Evolutionary conservation across 2,329 filamentous ascomycete species (phyloP).

Genomic region (Trichophyton equinum): DNA sequence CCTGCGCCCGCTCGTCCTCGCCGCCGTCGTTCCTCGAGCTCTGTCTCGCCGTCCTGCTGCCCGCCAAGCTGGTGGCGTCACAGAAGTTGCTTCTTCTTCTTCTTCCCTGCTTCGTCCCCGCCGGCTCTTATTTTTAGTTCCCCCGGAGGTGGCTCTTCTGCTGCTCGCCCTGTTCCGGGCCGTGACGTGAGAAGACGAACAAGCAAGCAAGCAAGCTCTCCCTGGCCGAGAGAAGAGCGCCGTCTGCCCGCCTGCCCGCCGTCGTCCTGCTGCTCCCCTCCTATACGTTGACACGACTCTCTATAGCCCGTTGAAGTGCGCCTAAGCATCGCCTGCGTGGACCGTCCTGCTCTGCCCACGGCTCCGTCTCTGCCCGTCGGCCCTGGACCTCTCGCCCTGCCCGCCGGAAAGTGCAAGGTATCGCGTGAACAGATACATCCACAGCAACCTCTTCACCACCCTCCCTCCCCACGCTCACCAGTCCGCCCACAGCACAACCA

Average conservation of each 20-base stretch:
- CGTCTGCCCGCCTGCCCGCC: not conserved
- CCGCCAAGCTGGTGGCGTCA: slow-evolving; percentile 4
- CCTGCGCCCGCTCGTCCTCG: not conserved
- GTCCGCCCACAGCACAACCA: not conserved
- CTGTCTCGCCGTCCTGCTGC: not conserved
- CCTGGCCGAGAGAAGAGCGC: not conserved
- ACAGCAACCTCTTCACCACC: not conserved
- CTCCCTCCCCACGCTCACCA: not conserved
- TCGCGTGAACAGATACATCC: not conserved
- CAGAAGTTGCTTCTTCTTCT: too few relatives aligned
- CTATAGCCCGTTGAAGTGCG: not conserved
- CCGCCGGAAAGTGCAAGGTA: not conserved
- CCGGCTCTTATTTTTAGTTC: not conserved
- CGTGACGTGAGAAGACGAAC: not conserved
- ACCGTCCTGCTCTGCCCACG: not conserved
- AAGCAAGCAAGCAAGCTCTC: not conserved
- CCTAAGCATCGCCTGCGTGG: not conserved
- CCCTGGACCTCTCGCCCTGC: not conserved
- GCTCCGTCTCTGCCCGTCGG: not conserved
- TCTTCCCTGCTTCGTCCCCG: slow-evolving; percentile 4
- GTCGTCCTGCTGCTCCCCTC: not conserved
- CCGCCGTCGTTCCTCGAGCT: not conserved
- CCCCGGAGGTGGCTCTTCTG: not conserved
- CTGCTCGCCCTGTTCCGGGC: not conserved
- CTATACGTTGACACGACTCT: not conserved